Base-by-base conservation (phyloP, 805 yeast species). In the Saturnispora galanensis region DNA sequence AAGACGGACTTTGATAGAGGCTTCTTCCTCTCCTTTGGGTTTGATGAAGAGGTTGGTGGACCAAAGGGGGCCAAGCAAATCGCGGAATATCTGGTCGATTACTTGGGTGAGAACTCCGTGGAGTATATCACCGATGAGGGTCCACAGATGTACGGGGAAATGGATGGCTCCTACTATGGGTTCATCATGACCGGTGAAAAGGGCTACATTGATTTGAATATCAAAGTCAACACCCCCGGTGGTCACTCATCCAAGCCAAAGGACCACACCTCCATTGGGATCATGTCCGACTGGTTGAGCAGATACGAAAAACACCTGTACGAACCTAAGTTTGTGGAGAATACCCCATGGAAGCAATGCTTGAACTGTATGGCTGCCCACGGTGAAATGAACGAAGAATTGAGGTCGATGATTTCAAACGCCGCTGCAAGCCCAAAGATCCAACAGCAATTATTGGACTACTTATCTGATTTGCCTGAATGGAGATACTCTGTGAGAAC, bases 31-130 rank as follows among this genome's bases (percentile, higher is more conserved):
- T 78, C 84, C 0, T 76, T 80, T 55, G 95, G 95, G 1, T 82
- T 76, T 52, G 95, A 86, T 56, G 95, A 85, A 64, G 95, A 86
- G 57, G 70, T 74, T 33, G 68, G 75, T 31, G 94, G 94, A 6
- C 47, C 50, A n/a, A 58, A 64, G 4, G 89, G 90, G 42, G 95
- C 94, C 7, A 52, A 56, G 1, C 42, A 60, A 12, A 65, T 69
- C 17, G 56, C 63, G 4, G 50, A 60, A 28, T 58, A 58, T 47
- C 52, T 72, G n/a, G 46, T 56, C 1, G 55, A 60, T 10, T 48
- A 57, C 26, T 68, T 66, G 48, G 77, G 76, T 5, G 56, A 59
- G 8, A 61, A 71, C 38, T 67, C 73, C 1, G 49, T 70, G 16
- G 63, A 60, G 45, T 69, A 32, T 16, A 53, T 70, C 36, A 59